phyloP scores from a whole-genome alignment of 768 basidiomycete genomes.

The Mycena epipterygia region DNA sequence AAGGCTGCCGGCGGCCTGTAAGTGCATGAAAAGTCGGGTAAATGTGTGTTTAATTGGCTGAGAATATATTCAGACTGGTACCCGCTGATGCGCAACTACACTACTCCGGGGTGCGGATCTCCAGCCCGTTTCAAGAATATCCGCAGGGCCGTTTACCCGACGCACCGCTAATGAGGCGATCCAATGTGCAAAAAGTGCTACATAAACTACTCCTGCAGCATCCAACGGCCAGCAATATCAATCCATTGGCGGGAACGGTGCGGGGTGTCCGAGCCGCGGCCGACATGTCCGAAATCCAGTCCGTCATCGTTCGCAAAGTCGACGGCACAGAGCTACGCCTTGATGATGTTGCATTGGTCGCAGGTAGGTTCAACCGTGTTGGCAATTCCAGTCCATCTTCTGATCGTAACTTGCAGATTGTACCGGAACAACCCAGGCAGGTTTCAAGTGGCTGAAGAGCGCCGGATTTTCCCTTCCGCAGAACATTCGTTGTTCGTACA shows the following conservation, averaged over 20 bases:
- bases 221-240: slow-evolving; percentile 13
- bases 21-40: slow-evolving; percentile 6
- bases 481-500: slow-evolving; percentile 14
- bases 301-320: slow-evolving; percentile 31
- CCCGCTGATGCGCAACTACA: slow-evolving; percentile 33
- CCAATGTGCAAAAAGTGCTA: slow-evolving; percentile 40
- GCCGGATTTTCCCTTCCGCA: slow-evolving; percentile 20
- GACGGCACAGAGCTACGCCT: slow-evolving; percentile 20
- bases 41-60: neutral
- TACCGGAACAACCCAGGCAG: slow-evolving; percentile 13
- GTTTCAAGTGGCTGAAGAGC: slow-evolving; percentile 16
- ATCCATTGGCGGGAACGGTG: slow-evolving; percentile 20
- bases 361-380: slow-evolving; percentile 19
- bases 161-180: slow-evolving; percentile 33
- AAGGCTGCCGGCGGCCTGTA: slow-evolving; percentile 35
- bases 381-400: neutral
- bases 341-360: slow-evolving; percentile 26
- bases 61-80: slow-evolving; percentile 19
- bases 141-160: slow-evolving; percentile 26
- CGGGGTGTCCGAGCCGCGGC: slow-evolving; percentile 22
- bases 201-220: slow-evolving; percentile 26
- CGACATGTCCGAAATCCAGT: slow-evolving; percentile 10
- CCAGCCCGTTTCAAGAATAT: slow-evolving; percentile 24
- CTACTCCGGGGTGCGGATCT: slow-evolving; percentile 33
- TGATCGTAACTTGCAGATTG: slow-evolving; percentile 35